These are phyloP conservation scores for Xylaria castorea DNA, from an alignment of 495 filamentous ascomycete species.

Conservation along the genomic window DNA sequence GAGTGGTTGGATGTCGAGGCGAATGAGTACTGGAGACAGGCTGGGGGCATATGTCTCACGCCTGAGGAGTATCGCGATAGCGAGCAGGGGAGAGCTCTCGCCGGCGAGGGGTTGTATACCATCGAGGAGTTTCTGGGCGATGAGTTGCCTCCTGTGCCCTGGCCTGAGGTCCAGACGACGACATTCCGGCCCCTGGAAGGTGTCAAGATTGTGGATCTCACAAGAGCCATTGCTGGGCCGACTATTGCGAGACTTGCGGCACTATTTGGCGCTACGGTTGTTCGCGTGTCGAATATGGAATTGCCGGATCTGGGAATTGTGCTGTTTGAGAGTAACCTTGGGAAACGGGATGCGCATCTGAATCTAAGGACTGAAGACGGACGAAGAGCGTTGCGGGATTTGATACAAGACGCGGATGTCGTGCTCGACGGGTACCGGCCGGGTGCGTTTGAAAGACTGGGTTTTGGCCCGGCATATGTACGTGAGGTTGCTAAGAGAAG, in stretches of 20 bases:
- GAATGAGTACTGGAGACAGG: slow-evolving; percentile 58
- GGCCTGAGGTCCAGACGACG: slow-evolving; percentile 44
- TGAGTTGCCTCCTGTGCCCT: slow-evolving; percentile 45
- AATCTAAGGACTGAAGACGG: slow-evolving; percentile 56
- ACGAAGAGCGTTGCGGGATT: slow-evolving; percentile 45
- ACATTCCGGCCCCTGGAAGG: slow-evolving; percentile 58
- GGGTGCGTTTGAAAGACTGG: slow-evolving; percentile 57
- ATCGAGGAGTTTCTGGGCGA: slow-evolving; percentile 42
- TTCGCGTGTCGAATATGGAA: slow-evolving; percentile 62
- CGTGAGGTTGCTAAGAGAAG: slow-evolving; percentile 56
- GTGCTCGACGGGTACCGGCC: slow-evolving; percentile 66
- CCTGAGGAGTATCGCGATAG: slow-evolving; percentile 53
- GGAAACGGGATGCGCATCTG: slow-evolving; percentile 62
- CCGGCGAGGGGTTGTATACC: slow-evolving; percentile 57
- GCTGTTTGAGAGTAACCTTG: slow-evolving; percentile 61
- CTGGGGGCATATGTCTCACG: slow-evolving; percentile 58
- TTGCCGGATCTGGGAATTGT: slow-evolving; percentile 56
- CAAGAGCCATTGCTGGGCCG: slow-evolving; percentile 67
- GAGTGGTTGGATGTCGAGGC: slow-evolving; percentile 52
- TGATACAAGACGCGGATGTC: slow-evolving; percentile 62
- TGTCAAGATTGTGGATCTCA: slow-evolving; percentile 66
- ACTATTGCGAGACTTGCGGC: slow-evolving; percentile 60
- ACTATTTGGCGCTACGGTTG: slow-evolving; percentile 65
- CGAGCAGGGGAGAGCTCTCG: slow-evolving; percentile 60
- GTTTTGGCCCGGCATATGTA: slow-evolving; percentile 57